A percentile compares a stretch with the other conserved stretches of the same genome.
Evolutionary conservation across 2,329 filamentous ascomycete species (phyloP).

Genomic region (Penicillium rolfsii): DNA sequence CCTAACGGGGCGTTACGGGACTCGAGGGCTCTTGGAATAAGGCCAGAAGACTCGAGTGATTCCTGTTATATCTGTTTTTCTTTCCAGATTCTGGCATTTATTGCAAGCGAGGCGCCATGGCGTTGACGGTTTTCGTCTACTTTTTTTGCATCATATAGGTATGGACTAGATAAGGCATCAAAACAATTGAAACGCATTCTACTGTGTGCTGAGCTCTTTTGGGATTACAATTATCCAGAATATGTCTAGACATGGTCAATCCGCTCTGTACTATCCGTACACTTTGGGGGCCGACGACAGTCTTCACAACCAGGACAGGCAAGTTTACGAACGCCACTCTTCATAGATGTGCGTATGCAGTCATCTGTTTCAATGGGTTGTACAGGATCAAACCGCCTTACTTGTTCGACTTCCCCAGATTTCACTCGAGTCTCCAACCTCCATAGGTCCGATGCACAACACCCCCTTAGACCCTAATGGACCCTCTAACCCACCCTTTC

Average conservation of each 20-base stretch:
- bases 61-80: neutral
- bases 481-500: neutral
- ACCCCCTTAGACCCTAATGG: neutral
- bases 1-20: no score
- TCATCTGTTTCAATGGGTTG: slow-evolving; percentile 1
- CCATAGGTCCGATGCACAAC: neutral
- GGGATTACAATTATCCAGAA: neutral
- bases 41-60: neutral
- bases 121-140: neutral
- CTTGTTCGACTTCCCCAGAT: neutral
- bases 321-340: neutral
- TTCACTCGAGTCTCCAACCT: neutral
- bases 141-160: neutral
- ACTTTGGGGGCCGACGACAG: neutral
- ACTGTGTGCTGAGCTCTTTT: neutral
- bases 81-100: neutral
- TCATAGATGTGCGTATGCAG: neutral
- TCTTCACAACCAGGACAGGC: neutral
- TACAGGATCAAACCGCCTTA: slow-evolving; percentile 5
- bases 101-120: slow-evolving; percentile 2
- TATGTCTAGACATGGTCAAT: neutral
- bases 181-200: neutral
- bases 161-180: neutral
- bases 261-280: neutral
- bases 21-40: neutral